A percentile compares a stretch with the other conserved stretches of the same genome.
phyloP scores from a whole-genome alignment of 164 flowering plant genomes.

The Vitis riparia region DNA sequence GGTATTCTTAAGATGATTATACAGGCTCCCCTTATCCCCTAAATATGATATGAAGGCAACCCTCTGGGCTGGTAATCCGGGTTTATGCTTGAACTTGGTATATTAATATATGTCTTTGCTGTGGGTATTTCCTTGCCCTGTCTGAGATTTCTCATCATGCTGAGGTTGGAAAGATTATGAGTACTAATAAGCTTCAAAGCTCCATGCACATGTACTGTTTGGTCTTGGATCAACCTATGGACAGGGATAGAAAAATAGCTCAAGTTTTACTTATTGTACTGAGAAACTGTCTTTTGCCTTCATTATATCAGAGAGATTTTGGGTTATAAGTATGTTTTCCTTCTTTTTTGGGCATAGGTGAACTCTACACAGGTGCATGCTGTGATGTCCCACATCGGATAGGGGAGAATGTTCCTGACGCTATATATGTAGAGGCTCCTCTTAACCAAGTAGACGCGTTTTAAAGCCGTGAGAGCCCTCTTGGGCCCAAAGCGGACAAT shows the following conservation, averaged over 20 bases:
- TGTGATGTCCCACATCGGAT: too few species aligned
- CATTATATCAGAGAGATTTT: not conserved
- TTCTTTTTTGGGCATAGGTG: conserved; percentile 42
- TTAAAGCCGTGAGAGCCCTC: too few species aligned
- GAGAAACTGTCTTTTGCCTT: not conserved
- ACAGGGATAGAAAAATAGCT: not conserved
- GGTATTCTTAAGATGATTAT: not conserved
- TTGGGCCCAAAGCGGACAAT: too few species aligned
- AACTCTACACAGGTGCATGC: conserved; percentile 79
- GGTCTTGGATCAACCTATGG: not conserved
- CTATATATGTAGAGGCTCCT: too few species aligned
- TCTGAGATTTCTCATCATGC: not conserved
- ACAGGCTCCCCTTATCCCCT: not conserved
- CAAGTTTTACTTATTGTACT: not conserved
- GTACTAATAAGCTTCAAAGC: not conserved
- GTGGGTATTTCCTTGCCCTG: not conserved
- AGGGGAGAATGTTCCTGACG: too few species aligned
- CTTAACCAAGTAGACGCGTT: too few species aligned
- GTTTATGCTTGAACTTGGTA: not conserved
- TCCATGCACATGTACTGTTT: not conserved
- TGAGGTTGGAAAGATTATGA: not conserved
- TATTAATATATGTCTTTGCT: not conserved
- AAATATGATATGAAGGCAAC: not conserved
- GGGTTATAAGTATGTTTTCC: not conserved
- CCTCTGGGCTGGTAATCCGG: not conserved